Evolutionary conservation across 176 grass and related monocot species (phyloP).

Genomic region (Cocos nucifera): DNA sequence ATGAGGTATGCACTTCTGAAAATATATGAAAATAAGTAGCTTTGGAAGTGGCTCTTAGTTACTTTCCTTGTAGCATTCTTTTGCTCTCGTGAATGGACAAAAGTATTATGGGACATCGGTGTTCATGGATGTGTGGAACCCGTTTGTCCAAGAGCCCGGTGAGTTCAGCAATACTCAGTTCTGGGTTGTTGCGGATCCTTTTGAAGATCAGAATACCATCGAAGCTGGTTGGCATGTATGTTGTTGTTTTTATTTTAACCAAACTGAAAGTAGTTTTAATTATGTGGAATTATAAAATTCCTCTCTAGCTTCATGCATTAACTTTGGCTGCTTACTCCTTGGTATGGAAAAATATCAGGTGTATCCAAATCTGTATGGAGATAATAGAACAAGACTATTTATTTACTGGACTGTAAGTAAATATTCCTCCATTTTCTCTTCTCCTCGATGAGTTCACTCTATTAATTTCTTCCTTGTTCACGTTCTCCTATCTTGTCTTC

Average conservation of each 20-base stretch:
- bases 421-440: neutral
- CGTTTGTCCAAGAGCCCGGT: neutral
- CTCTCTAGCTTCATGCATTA: no score
- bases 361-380: neutral
- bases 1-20: no score
- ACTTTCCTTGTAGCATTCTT: neutral
- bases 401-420: conserved; percentile 6
- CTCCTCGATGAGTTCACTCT: no score
- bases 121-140: neutral
- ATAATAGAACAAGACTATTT: neutral
- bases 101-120: neutral
- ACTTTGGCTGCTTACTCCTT: no score
- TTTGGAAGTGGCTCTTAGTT: no score
- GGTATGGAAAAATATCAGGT: neutral
- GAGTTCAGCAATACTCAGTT: conserved; percentile 4
- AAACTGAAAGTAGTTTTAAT: no score
- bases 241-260: neutral
- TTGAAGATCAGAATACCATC: neutral
- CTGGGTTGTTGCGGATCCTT: neutral
- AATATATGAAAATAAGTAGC: no score
- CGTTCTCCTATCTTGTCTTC: neutral
- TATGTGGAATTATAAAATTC: no score
- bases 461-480: conserved; percentile 11
- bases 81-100: neutral
- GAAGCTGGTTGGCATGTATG: conserved; percentile 1